Base-by-base conservation (phyloP, 108 stramenopile genomes). In the Nitzschia sp. region DNA sequence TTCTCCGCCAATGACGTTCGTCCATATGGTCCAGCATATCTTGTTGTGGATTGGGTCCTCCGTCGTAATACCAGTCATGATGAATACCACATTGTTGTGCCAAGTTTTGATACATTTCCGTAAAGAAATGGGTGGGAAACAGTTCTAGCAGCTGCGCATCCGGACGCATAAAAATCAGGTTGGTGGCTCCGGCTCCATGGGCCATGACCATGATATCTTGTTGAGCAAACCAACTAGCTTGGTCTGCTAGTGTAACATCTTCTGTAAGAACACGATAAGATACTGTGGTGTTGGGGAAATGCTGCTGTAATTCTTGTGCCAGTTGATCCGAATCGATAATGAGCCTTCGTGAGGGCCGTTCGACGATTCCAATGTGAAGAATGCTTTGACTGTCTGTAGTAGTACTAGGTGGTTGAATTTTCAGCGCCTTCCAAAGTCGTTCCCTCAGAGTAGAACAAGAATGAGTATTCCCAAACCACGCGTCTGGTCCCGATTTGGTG, bases 41-140 rank as follows among this genome's bases (percentile, higher is more conserved):
- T 64, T 64, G 63, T 2, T 32, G 17, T 1, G 30, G 63, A 47
- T 48, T 48, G 1, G 27, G 1, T 3, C 28, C 46, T 21, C 63
- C 63, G 48, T 64, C 63, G 46, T 64, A 64, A 26, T 64, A 64
- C 63, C 42, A 64, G 18, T 48, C 46, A 64, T 64, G 63, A 64
- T 64, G 46, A 18, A 64, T 27, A n/a, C 35, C 63, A 48, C 63
- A 64, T 48, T 64, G 63, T 13, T 48, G 21, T 1, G 46, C 28
- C 19, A 67, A 46, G 15, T 11, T 18, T 29, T 46, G 53, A 67
- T 33, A 67, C 53, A 56, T 56, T 4, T 31, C 25, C 1, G 23
- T 31, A 31, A 4, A 54, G 33, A 29, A 67, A n/a, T 51, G 24
- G 11, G 24, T 42, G 1, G 66, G 66, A 55, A 67, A 67, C 19